Evolutionary conservation across 257 asterid species (phyloP), one percentile per base, ranked within the genome.

Genomic region (Ocimum tenuiflorum): DNA sequence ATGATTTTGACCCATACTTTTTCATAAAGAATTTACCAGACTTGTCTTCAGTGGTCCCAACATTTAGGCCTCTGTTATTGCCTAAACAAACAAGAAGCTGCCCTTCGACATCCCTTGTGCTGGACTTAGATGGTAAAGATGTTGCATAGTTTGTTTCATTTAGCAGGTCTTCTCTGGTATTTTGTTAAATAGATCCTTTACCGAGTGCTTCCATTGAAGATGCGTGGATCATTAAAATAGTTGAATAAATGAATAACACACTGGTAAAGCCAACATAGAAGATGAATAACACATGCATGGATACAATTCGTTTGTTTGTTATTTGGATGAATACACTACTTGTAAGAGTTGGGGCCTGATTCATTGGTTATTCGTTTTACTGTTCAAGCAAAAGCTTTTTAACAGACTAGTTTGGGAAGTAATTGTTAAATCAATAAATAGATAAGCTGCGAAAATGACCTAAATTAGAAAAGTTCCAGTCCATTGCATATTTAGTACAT

Each of bases 11-110:
- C 73, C 97, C 99, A 4, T 94, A 78, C 78, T 79, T 84, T 66
- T 94, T 89, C 77, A 90, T 94, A 57, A 89, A 94, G 84, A 87
- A 86, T 74, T 85, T 94, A 53, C 99, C 99, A 0, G 87, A 86
- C 60, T 71, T 94, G 70, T 83, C 88, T 7, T 76, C 91, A 4
- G 95, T 94, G 63, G 97, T 94, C 64, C 97, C 99, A 13, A 55
- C 80, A 55, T 90, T 76, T 66, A 91, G 99, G 67, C 97, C 88
- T 62, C 69, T 80, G 61, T 78, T 94, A 17, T 73, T 94, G 74
- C 97, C 97, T 53, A 94, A 88, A 65, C 95, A 83, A 75, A 94
- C 99, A 50, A 83, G 99, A 83, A 87, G 97, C 81, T 89, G 99
- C 81, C 97, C 99, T 20, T 75, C 95, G 33, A 86, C 96, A 73